phyloP scores from a whole-genome alignment of 805 yeast genomes.

The Yamadazyma sp. region DNA sequence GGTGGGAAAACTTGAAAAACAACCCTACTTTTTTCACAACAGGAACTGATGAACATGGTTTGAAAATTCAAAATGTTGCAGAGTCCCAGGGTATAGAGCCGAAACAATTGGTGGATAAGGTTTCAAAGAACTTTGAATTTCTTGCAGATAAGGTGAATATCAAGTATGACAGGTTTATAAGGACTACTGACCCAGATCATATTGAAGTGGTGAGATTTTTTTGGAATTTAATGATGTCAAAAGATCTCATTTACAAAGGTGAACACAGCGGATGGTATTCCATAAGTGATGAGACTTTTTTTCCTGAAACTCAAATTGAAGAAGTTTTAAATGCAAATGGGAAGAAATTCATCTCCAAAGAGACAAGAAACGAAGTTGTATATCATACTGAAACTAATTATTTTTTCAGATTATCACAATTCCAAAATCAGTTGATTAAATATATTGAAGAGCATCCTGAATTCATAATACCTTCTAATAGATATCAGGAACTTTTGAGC shows the following conservation, averaged over 20 bases:
- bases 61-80: conserved; percentile 90
- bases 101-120: conserved; percentile 66
- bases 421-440: conserved; percentile 52
- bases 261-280: conserved; percentile 94
- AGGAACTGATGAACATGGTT: conserved; percentile 97
- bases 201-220: conserved; percentile 56
- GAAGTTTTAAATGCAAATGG: conserved; percentile 26
- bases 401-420: conserved; percentile 70
- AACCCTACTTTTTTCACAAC: conserved; percentile 58
- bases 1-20: conserved; percentile 60
- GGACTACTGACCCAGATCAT: conserved; percentile 90
- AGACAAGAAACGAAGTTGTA: conserved; percentile 72
- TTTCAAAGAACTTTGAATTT: conserved; percentile 59
- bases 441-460: conserved; percentile 46
- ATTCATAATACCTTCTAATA: conserved; percentile 66
- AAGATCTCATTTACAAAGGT: conserved; percentile 76
- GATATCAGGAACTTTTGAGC: conserved; percentile 50
- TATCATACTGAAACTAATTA: conserved; percentile 82
- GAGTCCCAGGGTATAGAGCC: conserved; percentile 47
- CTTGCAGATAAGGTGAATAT: conserved; percentile 62
- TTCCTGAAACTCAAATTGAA: conserved; percentile 74
- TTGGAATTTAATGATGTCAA: conserved; percentile 61
- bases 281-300: conserved; percentile 90
- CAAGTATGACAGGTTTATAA: conserved; percentile 69
- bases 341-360: conserved; percentile 48